phyloP scores from a whole-genome alignment of 768 basidiomycete genomes.

The Boletus subcaerulescens region DNA sequence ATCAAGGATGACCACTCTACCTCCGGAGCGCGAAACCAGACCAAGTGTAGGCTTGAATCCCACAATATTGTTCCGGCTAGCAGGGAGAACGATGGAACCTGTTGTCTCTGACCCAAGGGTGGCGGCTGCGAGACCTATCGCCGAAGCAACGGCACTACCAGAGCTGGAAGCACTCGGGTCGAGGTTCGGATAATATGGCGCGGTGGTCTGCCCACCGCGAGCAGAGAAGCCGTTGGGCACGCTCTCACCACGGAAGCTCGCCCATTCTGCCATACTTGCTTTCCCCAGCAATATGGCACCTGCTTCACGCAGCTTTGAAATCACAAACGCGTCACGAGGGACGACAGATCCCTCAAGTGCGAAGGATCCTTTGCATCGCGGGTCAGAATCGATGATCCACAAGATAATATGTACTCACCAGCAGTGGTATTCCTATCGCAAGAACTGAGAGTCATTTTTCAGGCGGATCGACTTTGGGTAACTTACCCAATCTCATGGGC shows the following conservation, averaged over 20 bases:
- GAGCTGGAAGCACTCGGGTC: constrained; percentile 41
- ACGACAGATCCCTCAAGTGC: constrained; percentile 39
- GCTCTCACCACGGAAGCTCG: constrained; percentile 35
- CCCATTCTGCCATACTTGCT: constrained; percentile 43
- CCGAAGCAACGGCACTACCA: constrained; percentile 42
- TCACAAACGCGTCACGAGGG: constrained; percentile 34
- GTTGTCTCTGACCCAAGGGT: constrained; percentile 48
- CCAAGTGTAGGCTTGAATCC: constrained; percentile 44
- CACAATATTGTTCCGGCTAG: constrained; percentile 42
- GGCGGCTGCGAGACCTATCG: constrained; percentile 44
- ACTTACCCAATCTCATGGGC: constrained; percentile 24
- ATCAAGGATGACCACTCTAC: constrained; percentile 14
- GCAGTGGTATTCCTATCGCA: constrained; percentile 44
- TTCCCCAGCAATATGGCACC: constrained; percentile 42
- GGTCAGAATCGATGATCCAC: not conserved
- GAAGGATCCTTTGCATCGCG: constrained; percentile 29
- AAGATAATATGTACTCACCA: constrained; percentile 37
- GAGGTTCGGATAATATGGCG: constrained; percentile 41
- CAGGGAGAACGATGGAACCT: constrained; percentile 46
- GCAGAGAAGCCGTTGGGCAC: constrained; percentile 44
- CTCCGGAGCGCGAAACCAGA: constrained; percentile 39
- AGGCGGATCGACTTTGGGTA: not conserved
- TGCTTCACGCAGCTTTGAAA: constrained; percentile 30
- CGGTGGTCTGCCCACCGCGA: constrained; percentile 43
- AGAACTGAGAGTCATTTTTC: not conserved